A percentile compares a stretch with the other conserved stretches of the same genome.
phyloP scores from a whole-genome alignment of 768 basidiomycete species.

The Lactarius indigo region DNA sequence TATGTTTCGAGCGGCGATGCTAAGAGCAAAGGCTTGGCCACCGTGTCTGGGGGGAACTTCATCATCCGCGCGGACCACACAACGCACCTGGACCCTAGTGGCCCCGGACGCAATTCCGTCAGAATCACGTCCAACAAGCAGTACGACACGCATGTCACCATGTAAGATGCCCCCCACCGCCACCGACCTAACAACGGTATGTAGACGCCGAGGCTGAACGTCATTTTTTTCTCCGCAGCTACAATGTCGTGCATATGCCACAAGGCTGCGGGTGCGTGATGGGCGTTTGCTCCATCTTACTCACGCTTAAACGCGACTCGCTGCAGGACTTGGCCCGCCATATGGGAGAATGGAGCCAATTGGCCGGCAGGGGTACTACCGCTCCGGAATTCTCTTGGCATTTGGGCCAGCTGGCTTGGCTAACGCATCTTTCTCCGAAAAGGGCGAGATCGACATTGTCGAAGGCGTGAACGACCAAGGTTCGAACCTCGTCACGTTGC shows the following conservation, averaged over 20 bases:
- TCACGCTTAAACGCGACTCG: slow-evolving; percentile 1
- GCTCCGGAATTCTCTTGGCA: neutral
- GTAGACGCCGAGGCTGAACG: slow-evolving; percentile 16
- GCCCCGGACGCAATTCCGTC: slow-evolving; percentile 22
- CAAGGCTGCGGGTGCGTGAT: slow-evolving; percentile 50
- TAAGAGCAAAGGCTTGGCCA: slow-evolving; percentile 3
- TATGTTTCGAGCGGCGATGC: slow-evolving; percentile 12
- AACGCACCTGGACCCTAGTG: slow-evolving; percentile 5
- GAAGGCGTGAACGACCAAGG: slow-evolving; percentile 56
- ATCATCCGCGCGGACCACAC: slow-evolving; percentile 16
- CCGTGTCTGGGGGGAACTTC: slow-evolving; percentile 14
- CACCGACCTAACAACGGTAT: neutral
- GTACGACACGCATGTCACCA: slow-evolving; percentile 30
- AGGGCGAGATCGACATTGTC: slow-evolving; percentile 52
- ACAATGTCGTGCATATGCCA: slow-evolving; percentile 58
- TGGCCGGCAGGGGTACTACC: slow-evolving; percentile 47
- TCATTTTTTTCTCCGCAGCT: slow-evolving; percentile 29
- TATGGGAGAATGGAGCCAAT: slow-evolving; percentile 47
- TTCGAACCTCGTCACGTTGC: slow-evolving; percentile 52
- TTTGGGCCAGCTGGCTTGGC: slow-evolving; percentile 10
- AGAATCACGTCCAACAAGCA: slow-evolving; percentile 17
- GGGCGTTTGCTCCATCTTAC: slow-evolving; percentile 13
- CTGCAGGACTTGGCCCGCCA: slow-evolving; percentile 48
- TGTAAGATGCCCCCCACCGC: slow-evolving; percentile 37
- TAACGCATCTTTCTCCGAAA: slow-evolving; percentile 29